Base-by-base conservation (phyloP, 2,329 filamentous ascomycete species). In the Epicoccum nigrum region DNA sequence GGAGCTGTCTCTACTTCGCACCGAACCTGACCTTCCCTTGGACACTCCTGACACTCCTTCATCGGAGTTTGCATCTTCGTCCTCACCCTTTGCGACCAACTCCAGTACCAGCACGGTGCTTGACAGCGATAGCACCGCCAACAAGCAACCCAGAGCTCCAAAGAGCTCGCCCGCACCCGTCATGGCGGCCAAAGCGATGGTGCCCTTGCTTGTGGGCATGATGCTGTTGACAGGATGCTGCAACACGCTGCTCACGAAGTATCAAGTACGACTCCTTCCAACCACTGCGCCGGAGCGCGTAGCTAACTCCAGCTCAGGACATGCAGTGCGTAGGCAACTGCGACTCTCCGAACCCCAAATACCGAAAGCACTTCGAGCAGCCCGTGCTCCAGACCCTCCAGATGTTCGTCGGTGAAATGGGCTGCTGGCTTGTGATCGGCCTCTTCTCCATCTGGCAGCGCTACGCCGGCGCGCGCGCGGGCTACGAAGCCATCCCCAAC, bases 391-490 rank as follows among this genome's bases (percentile, higher is more conserved):
- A 99, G 73, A 97, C 94, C 2, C 79, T 91, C 1, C 94, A 97
- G 74, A 99, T 99, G 94, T 99, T 99, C 73, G 83, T 97, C 56
- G 94, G 94, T 48, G 94, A 99, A 74, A 89, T 90, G 82, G 93
- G 92, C 57, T 96, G 92, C 79, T 99, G 93, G 92, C 82, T 97
- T 12, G 90, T 99, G 45, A 83, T 97, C 34, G 86, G 88, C 17
- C 66, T 83, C 41, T 86, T 89, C 69, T 79, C 83, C 17, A 75
- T 93, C 2, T 89, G 89, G 74, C 79, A 81, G 40, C 83, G 81
- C 56, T 83, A 83, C 63, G 63, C 76, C 37, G 74, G 77, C 35
- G 61, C 71, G 57, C 78, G 75, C 60, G 75, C 61, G 37, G 86
- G 85, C 34, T 95, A 96, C 72, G 79, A 87, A 58, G 81, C 87